Evolutionary conservation across 225 moss, liverwort and hornwort genomes (phyloP).

Genomic region (Sphagnum tenellum): DNA sequence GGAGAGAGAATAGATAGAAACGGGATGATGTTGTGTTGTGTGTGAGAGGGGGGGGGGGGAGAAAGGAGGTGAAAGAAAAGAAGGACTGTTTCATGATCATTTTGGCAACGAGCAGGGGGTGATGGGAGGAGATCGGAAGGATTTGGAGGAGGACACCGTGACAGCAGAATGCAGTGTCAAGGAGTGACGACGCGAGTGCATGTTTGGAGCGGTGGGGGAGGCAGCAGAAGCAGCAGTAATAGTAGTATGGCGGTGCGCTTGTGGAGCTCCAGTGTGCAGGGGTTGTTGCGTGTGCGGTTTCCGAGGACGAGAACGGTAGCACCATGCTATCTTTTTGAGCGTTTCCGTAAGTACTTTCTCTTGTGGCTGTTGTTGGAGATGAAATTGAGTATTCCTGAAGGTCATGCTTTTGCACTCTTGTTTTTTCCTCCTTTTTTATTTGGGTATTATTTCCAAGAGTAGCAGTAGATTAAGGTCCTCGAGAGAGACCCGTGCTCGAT

Average conservation of each 20-base stretch:
- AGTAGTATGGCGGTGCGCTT: conserved; percentile 39
- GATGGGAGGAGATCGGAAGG: conserved; percentile 4
- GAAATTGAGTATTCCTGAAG: too few species aligned
- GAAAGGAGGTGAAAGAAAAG: too few species aligned
- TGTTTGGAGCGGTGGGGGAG: conserved; percentile 4
- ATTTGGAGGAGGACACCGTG: conserved; percentile 5
- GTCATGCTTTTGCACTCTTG: too few species aligned
- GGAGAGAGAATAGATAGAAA: too few species aligned
- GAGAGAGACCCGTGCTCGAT: background rate
- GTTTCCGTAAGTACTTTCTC: conserved; percentile 21
- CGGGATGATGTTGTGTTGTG: too few species aligned
- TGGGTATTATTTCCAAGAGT: too few species aligned
- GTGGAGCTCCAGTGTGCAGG: conserved; percentile 28
- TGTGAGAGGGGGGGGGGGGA: too few species aligned
- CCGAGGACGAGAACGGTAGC: conserved; percentile 18
- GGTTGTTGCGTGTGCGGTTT: conserved; percentile 20
- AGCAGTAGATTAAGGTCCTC: too few species aligned
- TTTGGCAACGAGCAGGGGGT: background rate
- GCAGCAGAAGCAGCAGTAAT: conserved; percentile 1
- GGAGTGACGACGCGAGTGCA: conserved; percentile 1
- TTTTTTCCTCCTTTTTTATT: too few species aligned
- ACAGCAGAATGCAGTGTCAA: conserved; percentile 9
- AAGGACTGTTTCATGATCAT: too few species aligned
- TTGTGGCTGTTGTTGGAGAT: background rate
- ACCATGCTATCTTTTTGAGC: conserved; percentile 18